Percentiles rank a stretch among this genome's conserved stretches.
phyloP scores from a whole-genome alignment of 495 filamentous ascomycete genomes.

The Delitschia confertaspora region DNA sequence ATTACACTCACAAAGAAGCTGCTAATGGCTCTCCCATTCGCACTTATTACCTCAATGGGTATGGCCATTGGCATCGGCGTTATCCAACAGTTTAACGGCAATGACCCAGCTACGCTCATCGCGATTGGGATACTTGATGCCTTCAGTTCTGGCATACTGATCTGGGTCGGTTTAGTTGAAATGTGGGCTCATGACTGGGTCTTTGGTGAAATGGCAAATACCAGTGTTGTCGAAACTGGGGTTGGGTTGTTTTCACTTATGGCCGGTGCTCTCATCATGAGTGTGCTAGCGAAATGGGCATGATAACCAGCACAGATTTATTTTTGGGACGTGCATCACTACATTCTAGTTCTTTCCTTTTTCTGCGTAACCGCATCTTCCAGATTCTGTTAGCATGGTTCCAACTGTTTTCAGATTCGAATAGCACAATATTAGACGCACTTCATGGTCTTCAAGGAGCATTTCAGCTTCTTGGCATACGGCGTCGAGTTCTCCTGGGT shows the following conservation, averaged over 20 bases:
- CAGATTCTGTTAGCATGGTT: too few species aligned
- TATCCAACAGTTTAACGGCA: constrained; percentile 47
- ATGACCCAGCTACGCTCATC: constrained; percentile 45
- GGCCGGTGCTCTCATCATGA: constrained; percentile 14
- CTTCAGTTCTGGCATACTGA: constrained; percentile 48
- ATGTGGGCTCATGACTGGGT: constrained; percentile 54
- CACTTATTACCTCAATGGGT: constrained; percentile 48
- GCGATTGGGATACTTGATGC: constrained; percentile 52
- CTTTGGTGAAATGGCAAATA: constrained; percentile 34
- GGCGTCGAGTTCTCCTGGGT: too few species aligned
- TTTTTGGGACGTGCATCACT: too few species aligned
- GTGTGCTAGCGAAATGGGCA: constrained; percentile 37
- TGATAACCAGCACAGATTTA: too few species aligned
- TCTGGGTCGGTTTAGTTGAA: constrained; percentile 53
- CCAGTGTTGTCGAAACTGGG: constrained; percentile 15
- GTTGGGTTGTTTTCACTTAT: constrained; percentile 9
- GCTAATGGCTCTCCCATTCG: constrained; percentile 43
- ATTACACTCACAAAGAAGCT: constrained; percentile 35
- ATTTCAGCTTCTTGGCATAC: too few species aligned
- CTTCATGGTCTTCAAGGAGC: too few species aligned
- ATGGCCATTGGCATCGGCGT: constrained; percentile 54
- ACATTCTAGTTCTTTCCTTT: too few species aligned
- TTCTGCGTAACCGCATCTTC: too few species aligned
- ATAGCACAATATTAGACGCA: too few species aligned
- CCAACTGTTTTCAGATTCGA: too few species aligned